Conservation (phyloP, 1,284 basidiomycete species). For the Marasmius sp. region DNA sequence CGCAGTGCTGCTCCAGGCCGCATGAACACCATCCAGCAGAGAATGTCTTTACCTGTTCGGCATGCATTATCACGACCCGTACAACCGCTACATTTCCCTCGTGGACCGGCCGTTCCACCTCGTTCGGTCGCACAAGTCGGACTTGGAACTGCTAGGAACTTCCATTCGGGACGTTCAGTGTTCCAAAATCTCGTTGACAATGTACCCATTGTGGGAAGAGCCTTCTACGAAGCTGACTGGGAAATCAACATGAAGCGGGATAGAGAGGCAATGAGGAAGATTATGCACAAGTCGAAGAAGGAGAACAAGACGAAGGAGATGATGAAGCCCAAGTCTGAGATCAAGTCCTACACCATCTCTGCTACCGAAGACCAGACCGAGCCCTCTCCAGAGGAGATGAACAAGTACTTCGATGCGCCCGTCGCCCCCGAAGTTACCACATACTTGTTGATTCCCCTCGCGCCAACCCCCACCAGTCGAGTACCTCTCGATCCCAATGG, state of each 20-base stretch:
- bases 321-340: slow-evolving; percentile 25
- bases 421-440: slow-evolving; percentile 51
- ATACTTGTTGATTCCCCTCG: slow-evolving; percentile 69
- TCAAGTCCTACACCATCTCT: slow-evolving; percentile 14
- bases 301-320: slow-evolving; percentile 27
- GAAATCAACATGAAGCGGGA: slow-evolving; percentile 53
- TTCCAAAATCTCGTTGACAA: slow-evolving; percentile 78
- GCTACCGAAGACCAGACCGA: slow-evolving; percentile 5
- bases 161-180: slow-evolving; percentile 66
- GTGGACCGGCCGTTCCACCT: slow-evolving; percentile 47
- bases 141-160: slow-evolving; percentile 69
- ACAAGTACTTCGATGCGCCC: slow-evolving; percentile 57
- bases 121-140: slow-evolving; percentile 62
- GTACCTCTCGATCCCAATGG: slow-evolving; percentile 48
- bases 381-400: slow-evolving; percentile 40
- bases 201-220: slow-evolving; percentile 66
- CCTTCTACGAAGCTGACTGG: slow-evolving; percentile 71
- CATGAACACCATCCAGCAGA: slow-evolving; percentile 40
- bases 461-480: slow-evolving; percentile 64
- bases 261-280: slow-evolving; percentile 35
- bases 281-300: slow-evolving; percentile 22
- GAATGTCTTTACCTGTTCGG: slow-evolving; percentile 54
- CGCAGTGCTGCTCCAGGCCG: slow-evolving; percentile 36
- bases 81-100: slow-evolving; percentile 55
- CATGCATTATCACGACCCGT: slow-evolving; percentile 45